Conservation (phyloP, 345 rosid species). For the Eucalyptus microcorys region DNA sequence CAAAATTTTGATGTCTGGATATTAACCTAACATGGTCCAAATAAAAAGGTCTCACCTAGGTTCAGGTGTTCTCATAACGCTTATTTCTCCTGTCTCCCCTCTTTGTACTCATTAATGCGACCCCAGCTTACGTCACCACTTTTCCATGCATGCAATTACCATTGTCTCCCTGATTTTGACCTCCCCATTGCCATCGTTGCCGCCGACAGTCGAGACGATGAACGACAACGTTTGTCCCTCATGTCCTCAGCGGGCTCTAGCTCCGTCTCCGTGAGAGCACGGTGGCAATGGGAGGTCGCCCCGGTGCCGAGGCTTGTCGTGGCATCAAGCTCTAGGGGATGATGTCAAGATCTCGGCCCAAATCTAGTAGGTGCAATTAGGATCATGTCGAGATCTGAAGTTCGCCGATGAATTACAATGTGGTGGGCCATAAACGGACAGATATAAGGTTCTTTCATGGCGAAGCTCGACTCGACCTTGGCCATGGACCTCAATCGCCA, state of each 20-base stretch:
- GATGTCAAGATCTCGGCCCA: neutral
- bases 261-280: neutral
- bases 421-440: neutral
- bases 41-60: neutral
- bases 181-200: accelerated
- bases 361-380: neutral
- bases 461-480: neutral
- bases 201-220: neutral
- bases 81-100: neutral
- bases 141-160: neutral
- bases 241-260: neutral
- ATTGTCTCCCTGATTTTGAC: neutral
- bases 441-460: neutral
- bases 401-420: neutral
- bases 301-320: neutral
- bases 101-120: neutral
- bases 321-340: neutral
- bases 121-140: neutral
- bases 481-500: neutral
- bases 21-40: neutral
- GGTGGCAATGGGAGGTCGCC: neutral
- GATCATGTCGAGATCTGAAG: neutral
- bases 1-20: neutral
- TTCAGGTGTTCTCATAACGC: too few relatives aligned
- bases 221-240: neutral